These are phyloP conservation scores for Bertia moriformis DNA, from an alignment of 2,329 filamentous ascomycete species.

Conservation along the genomic window DNA sequence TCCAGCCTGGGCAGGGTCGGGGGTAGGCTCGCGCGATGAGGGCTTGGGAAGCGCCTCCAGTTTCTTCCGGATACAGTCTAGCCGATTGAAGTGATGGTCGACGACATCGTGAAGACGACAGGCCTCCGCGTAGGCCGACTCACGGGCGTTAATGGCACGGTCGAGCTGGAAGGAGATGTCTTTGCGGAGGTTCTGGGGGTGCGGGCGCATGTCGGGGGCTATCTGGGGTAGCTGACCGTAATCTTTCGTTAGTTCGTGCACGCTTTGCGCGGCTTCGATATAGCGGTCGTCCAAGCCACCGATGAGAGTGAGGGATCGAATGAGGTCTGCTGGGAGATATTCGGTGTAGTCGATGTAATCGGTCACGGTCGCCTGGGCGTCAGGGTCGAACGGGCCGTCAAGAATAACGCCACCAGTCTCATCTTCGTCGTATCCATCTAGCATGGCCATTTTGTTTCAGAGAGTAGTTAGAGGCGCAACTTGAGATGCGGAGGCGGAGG, in stretches of 20 bases:
- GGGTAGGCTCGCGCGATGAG: conserved; percentile 44
- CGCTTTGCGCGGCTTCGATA: conserved; percentile 18
- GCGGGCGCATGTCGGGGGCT: conserved; percentile 28
- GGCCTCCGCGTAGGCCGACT: conserved; percentile 39
- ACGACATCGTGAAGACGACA: conserved; percentile 39
- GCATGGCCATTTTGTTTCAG: too few relatives aligned
- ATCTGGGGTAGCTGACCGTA: conserved; percentile 33
- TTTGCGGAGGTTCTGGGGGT: conserved; percentile 32
- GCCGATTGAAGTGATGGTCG: conserved; percentile 37
- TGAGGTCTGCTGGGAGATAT: conserved; percentile 50
- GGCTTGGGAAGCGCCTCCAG: conserved; percentile 45
- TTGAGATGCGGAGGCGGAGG: too few relatives aligned
- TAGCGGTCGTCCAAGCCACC: conserved; percentile 28
- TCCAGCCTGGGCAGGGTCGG: conserved; percentile 17
- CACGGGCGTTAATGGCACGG: conserved; percentile 35
- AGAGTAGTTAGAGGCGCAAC: conserved; percentile 4
- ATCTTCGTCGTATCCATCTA: conserved; percentile 23
- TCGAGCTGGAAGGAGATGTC: conserved; percentile 40
- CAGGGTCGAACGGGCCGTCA: conserved; percentile 40
- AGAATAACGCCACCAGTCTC: conserved; percentile 23
- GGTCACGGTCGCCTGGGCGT: conserved; percentile 50
- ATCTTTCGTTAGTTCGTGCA: conserved; percentile 23
- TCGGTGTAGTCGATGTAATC: conserved; percentile 58
- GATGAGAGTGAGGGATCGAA: conserved; percentile 48
- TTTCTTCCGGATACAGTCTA: conserved; percentile 45